Evolutionary conservation across 1,139 yeast species (phyloP).

Genomic region (Meyerozyma athensensis): DNA sequence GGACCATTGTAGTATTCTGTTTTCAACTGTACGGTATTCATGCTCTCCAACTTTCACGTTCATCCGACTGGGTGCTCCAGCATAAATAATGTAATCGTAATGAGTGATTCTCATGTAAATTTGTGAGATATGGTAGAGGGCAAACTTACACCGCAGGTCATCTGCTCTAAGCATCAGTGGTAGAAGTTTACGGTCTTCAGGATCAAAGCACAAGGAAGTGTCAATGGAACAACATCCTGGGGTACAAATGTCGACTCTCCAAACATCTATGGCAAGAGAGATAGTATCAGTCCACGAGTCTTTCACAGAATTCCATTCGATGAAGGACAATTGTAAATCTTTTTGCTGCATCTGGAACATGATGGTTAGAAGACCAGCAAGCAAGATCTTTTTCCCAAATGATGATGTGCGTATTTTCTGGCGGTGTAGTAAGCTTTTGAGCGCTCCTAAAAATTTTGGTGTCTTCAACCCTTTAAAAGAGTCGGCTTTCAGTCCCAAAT

Average conservation of each 20-base stretch:
- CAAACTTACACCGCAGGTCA: conserved; percentile 5
- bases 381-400: conserved; percentile 60
- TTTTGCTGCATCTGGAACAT: conserved; percentile 73
- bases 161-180: conserved; percentile 19
- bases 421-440: conserved; percentile 52
- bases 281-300: conserved; percentile 63
- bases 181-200: conserved; percentile 9
- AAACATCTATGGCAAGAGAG: conserved; percentile 57
- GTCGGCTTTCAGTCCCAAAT: conserved; percentile 9
- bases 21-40: conserved; percentile 11
- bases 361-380: conserved; percentile 68
- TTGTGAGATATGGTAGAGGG: conserved; percentile 13
- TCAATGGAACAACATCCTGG: conserved; percentile 28
- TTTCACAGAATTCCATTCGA: conserved; percentile 27
- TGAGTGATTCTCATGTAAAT: conserved; percentile 14
- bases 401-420: conserved; percentile 39
- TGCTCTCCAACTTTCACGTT: conserved; percentile 10
- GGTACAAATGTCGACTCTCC: conserved; percentile 38
- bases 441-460: conserved; percentile 43
- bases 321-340: conserved; percentile 49
- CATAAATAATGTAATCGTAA: conserved; percentile 13
- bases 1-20: conserved; percentile 11
- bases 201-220: conserved; percentile 16
- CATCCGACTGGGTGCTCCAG: conserved; percentile 15
- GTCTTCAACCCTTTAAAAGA: conserved; percentile 7